Evolutionary conservation across 345 rosid genomes (phyloP).

Genomic region (Luvunga scandens): DNA sequence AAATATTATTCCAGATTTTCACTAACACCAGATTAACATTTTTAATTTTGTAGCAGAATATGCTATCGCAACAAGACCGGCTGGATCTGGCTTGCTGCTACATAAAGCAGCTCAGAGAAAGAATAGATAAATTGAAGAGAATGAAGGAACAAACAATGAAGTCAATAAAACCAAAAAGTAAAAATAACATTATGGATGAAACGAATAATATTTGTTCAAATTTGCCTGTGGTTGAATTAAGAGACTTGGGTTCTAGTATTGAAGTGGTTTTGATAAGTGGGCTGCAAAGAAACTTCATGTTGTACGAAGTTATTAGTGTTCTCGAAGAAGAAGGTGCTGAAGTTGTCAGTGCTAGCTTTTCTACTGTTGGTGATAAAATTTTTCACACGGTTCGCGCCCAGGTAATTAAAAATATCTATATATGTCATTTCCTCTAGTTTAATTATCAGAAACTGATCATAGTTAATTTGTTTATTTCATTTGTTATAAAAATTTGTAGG

Average conservation of each 20-base stretch:
- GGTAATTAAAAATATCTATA: constrained; percentile 24
- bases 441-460: neutral
- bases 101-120: constrained; percentile 38
- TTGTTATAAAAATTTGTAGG: constrained; percentile 22
- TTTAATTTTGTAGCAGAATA: constrained; percentile 19
- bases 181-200: neutral
- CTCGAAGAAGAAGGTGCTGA: constrained; percentile 60
- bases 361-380: constrained; percentile 38
- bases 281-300: constrained; percentile 35
- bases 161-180: neutral
- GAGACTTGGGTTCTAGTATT: constrained; percentile 38
- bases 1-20: neutral
- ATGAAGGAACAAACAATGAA: constrained; percentile 32
- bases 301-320: constrained; percentile 36
- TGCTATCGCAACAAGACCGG: constrained; percentile 37
- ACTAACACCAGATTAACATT: neutral
- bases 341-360: constrained; percentile 44
- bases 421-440: neutral
- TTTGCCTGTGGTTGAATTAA: constrained; percentile 37
- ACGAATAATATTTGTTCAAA: neutral
- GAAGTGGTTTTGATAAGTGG: constrained; percentile 41
- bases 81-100: constrained; percentile 45
- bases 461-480: neutral
- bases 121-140: constrained; percentile 33
- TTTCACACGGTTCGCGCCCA: constrained; percentile 54